Conservation (phyloP, 495 filamentous ascomycete genomes). For the Aspergillus incahuasiensis region DNA sequence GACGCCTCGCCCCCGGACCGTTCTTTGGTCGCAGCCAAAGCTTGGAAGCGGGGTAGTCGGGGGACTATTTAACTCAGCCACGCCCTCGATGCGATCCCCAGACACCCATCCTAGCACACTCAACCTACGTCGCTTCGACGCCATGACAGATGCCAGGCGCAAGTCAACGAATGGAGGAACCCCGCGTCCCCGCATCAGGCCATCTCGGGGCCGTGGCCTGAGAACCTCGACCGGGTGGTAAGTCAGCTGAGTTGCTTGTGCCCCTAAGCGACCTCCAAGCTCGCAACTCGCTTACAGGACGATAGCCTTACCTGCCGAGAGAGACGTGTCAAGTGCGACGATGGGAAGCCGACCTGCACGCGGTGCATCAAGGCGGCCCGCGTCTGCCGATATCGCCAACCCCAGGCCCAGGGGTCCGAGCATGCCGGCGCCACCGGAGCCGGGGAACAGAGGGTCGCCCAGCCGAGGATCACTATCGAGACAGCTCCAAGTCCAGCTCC, state of each 20-base stretch:
- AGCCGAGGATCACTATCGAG: background rate
- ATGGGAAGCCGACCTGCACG: slow-evolving; percentile 9
- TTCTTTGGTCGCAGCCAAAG: background rate
- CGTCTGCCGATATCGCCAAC: background rate
- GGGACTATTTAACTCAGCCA: background rate
- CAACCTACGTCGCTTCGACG: background rate
- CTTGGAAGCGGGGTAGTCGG: background rate
- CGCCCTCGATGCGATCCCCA: slow-evolving; percentile 7
- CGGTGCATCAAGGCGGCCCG: slow-evolving; percentile 6
- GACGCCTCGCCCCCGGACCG: background rate
- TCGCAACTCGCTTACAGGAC: background rate
- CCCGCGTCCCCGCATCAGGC: slow-evolving; percentile 7
- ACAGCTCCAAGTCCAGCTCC: background rate
- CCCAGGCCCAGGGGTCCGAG: background rate
- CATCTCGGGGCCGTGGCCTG: slow-evolving; percentile 10
- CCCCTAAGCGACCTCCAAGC: background rate
- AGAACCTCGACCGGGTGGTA: slow-evolving; percentile 12
- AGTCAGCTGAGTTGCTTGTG: background rate
- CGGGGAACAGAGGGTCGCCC: background rate
- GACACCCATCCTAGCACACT: background rate
- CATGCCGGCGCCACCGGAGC: too few relatives aligned
- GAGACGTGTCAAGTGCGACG: slow-evolving; percentile 23
- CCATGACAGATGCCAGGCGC: background rate
- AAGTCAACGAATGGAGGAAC: background rate
- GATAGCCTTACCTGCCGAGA: slow-evolving; percentile 19